These are phyloP conservation scores for Nicotiana paniculata DNA, from an alignment of 257 asterid species.

Conservation along the genomic window DNA sequence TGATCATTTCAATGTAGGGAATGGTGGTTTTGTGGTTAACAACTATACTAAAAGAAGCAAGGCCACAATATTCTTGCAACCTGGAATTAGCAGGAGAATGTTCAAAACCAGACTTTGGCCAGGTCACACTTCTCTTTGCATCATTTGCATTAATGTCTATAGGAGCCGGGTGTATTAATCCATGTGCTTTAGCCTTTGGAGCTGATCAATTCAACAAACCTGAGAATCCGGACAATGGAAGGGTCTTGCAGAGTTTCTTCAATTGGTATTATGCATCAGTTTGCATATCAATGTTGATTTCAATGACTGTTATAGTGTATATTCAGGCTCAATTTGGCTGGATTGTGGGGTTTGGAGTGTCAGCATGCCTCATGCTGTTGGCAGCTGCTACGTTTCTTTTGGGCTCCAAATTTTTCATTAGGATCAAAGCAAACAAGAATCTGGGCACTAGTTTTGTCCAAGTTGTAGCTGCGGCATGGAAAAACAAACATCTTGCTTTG, in stretches of 20 bases:
- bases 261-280: conserved; percentile 60
- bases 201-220: conserved; percentile 71
- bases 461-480: conserved; percentile 46
- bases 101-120: conserved; percentile 33
- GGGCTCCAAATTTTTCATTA: conserved; percentile 44
- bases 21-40: conserved; percentile 44
- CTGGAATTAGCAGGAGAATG: conserved; percentile 24
- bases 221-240: conserved; percentile 39
- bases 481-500: conserved; percentile 28
- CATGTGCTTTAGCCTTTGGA: conserved; percentile 74
- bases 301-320: conserved; percentile 48
- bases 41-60: conserved; percentile 34
- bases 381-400: conserved; percentile 36
- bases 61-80: conserved; percentile 33
- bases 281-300: conserved; percentile 41
- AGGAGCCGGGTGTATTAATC: conserved; percentile 67
- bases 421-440: conserved; percentile 41
- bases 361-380: conserved; percentile 44
- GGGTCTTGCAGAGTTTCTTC: conserved; percentile 53
- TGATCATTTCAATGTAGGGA: conserved; percentile 31
- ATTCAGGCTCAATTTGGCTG: conserved; percentile 51
- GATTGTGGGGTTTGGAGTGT: conserved; percentile 62
- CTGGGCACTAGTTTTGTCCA: conserved; percentile 48
- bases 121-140: conserved; percentile 39
- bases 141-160: conserved; percentile 52